Evolutionary conservation across 208 protist species (phyloP).

Genomic region (Acanthamoeba castellanii): DNA sequence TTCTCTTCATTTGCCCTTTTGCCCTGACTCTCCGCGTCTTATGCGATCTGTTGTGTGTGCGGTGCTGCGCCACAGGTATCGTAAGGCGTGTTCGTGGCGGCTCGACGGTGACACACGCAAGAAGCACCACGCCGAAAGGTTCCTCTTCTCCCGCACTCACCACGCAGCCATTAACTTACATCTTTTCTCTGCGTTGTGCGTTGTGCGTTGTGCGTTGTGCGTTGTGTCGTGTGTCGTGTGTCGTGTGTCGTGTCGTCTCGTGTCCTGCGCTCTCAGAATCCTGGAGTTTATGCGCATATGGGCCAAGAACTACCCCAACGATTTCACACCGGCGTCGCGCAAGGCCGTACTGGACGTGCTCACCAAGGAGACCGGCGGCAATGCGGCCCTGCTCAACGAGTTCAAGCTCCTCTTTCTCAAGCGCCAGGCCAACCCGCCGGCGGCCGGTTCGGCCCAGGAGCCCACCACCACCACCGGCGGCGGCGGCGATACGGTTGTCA

Average conservation of each 20-base stretch:
- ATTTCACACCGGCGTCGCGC: not conserved
- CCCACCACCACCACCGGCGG: not conserved
- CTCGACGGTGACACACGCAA: not conserved
- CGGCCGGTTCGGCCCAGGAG: not conserved
- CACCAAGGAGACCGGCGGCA: not conserved
- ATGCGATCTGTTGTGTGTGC: not conserved
- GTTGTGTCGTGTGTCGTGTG: no score
- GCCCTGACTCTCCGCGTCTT: no score
- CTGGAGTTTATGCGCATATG: slow-evolving; percentile 35
- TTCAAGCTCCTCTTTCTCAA: slow-evolving; percentile 60
- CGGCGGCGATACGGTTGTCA: not conserved
- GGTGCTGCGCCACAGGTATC: not conserved
- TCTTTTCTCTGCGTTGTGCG: no score
- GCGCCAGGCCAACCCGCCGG: not conserved
- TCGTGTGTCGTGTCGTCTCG: not conserved
- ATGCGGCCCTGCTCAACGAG: not conserved
- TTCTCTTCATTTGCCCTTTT: no score
- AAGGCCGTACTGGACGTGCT: not conserved
- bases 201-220: no score
- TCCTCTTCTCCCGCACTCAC: no score
- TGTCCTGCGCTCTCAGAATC: not conserved
- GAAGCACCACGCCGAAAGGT: no score
- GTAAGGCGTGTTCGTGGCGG: not conserved
- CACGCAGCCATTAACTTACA: no score
- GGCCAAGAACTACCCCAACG: slow-evolving; percentile 23